Conservation (phyloP, 108 stramenopile species). For the Cyclotella baltica region DNA sequence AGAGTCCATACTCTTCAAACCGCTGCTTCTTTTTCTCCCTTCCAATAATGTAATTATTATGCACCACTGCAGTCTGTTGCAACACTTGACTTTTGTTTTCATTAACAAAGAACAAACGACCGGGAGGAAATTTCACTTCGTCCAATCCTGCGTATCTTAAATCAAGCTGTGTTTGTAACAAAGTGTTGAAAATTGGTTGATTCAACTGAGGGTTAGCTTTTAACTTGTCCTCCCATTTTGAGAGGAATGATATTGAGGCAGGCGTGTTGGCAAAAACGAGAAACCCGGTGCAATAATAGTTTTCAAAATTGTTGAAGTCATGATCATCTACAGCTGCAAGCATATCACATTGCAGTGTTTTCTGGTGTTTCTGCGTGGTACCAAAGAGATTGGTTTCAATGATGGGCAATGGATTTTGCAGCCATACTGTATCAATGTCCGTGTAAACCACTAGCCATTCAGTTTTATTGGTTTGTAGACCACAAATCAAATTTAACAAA, state of each 20-base stretch:
- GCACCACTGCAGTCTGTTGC: constrained; percentile 29
- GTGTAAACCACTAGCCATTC: constrained; percentile 11
- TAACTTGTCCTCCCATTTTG: constrained; percentile 37
- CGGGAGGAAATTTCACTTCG: constrained; percentile 29
- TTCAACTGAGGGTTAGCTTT: constrained; percentile 28
- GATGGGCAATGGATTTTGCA: constrained; percentile 36
- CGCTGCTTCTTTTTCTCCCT: constrained; percentile 31
- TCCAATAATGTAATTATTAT: constrained; percentile 49
- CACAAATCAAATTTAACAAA: constrained; percentile 41
- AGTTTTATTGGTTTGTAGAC: not conserved
- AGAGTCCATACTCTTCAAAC: constrained; percentile 34
- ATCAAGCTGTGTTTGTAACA: constrained; percentile 2
- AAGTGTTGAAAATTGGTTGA: constrained; percentile 36
- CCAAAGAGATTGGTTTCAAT: constrained; percentile 16
- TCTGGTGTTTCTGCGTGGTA: not conserved
- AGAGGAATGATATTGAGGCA: constrained; percentile 23
- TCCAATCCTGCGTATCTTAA: constrained; percentile 9
- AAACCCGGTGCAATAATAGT: constrained; percentile 44
- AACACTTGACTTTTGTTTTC: constrained; percentile 8
- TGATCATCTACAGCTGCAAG: constrained; percentile 32
- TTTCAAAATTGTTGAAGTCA: constrained; percentile 5
- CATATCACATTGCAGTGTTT: constrained; percentile 16
- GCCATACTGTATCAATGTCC: constrained; percentile 44
- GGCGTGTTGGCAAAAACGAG: constrained; percentile 20
- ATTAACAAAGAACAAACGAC: constrained; percentile 37